phyloP scores from a whole-genome alignment of 1,284 basidiomycete species.

The Inonotus hispidus region DNA sequence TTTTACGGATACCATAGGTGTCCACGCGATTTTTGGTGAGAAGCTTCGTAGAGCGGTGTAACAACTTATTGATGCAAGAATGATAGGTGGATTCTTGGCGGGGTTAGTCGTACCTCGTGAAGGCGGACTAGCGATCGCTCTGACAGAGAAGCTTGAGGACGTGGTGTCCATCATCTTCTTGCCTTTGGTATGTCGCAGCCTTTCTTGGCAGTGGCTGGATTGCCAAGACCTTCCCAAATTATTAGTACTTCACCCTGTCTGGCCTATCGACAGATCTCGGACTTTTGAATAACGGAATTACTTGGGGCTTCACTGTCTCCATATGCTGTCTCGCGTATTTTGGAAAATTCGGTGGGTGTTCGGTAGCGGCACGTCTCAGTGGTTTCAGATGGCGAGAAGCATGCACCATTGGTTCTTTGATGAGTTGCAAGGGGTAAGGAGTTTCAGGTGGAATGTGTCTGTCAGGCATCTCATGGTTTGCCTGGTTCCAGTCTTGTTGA shows the following conservation, averaged over 20 bases:
- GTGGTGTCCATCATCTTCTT: slow-evolving; percentile 55
- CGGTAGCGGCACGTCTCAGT: slow-evolving; percentile 42
- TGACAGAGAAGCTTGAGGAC: slow-evolving; percentile 66
- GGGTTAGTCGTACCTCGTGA: slow-evolving; percentile 63
- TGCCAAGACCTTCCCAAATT: neutral
- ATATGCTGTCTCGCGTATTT: slow-evolving; percentile 45
- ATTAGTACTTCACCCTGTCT: slow-evolving; percentile 56
- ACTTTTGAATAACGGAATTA: slow-evolving; percentile 48
- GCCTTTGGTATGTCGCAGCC: slow-evolving; percentile 42
- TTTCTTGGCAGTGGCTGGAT: neutral
- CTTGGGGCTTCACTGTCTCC: slow-evolving; percentile 62
- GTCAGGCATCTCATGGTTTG: neutral
- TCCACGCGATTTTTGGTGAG: slow-evolving; percentile 83
- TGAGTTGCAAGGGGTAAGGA: slow-evolving; percentile 67
- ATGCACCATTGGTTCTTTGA: slow-evolving; percentile 62
- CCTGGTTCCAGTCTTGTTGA: slow-evolving; percentile 36
- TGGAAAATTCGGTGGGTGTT: slow-evolving; percentile 58
- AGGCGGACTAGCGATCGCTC: slow-evolving; percentile 52
- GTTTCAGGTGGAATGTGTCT: neutral
- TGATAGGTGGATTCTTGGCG: slow-evolving; percentile 51
- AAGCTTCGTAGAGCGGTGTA: neutral
- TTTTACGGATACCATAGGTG: slow-evolving; percentile 82
- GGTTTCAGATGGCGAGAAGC: slow-evolving; percentile 58
- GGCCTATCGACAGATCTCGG: slow-evolving; percentile 67
- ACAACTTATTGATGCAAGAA: neutral